Percentiles rank a stretch among this genome's conserved stretches.
Conservation (phyloP, 371 early-diverging fungal genomes). For the Lichtheimia ramosa region DNA sequence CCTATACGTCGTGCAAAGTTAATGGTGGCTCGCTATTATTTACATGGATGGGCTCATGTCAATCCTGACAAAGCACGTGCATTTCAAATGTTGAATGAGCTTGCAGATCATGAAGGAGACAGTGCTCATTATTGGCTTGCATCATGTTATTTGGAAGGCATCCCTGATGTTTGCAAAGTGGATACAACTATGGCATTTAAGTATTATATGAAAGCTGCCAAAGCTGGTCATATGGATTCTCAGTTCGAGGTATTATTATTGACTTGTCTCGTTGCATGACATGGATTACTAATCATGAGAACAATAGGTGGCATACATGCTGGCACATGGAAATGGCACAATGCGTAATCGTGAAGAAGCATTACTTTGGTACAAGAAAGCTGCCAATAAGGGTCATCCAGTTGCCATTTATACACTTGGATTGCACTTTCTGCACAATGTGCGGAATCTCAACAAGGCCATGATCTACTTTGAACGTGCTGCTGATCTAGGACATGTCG, state of each 20-base stretch:
- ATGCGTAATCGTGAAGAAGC: conserved; percentile 43
- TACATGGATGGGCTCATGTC: conserved; percentile 35
- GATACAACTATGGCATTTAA: conserved; percentile 28
- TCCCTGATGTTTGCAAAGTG: conserved; percentile 22
- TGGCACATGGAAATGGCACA: conserved; percentile 56
- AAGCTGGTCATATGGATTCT: conserved; percentile 30
- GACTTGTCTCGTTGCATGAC: conserved; percentile 6
- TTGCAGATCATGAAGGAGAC: conserved; percentile 15
- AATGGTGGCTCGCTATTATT: conserved; percentile 39
- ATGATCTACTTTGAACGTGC: conserved; percentile 42
- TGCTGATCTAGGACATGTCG: conserved; percentile 40
- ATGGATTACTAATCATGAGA: too few species aligned
- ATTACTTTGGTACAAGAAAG: conserved; percentile 52
- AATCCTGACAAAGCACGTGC: conserved; percentile 23
- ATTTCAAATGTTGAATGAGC: conserved; percentile 25
- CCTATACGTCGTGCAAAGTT: conserved; percentile 19
- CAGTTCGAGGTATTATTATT: conserved; percentile 37
- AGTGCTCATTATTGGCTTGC: conserved; percentile 44
- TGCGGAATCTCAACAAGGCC: conserved; percentile 36
- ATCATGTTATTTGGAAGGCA: conserved; percentile 43
- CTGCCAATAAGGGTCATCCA: conserved; percentile 48
- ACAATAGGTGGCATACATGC: conserved; percentile 46
- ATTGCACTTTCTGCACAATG: conserved; percentile 47
- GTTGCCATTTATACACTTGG: conserved; percentile 47
- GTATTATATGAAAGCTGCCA: conserved; percentile 34